Evolutionary conservation across 495 filamentous ascomycete genomes (phyloP), one percentile per base, ranked within the genome.

Genomic region (Lichina pygmaea): DNA sequence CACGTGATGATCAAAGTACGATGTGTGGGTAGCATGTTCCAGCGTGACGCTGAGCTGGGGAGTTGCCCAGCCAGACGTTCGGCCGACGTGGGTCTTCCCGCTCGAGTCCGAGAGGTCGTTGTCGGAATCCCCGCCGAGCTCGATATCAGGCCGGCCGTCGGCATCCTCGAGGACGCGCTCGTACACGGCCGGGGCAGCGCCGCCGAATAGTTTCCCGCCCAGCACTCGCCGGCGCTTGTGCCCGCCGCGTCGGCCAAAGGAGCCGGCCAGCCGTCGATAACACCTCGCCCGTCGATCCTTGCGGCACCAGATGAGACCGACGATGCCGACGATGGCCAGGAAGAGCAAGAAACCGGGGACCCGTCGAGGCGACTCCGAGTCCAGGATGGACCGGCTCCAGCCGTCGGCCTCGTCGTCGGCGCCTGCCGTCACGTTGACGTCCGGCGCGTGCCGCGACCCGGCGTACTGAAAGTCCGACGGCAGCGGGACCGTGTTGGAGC

Each of bases 141-240:
- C 85, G 49, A 85, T 80, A 9, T 78, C 73, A 33, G 57, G 54
- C 13, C 13, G 9, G 2, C 54, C 60, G 3, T 67, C 67, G 9
- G 79, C 86, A 48, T 82, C 78, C 57, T 93, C 84, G 43, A 93
- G 60, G 10, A 94, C 78, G 13, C 82, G 75, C 57, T 93, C 85
- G 51, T 93, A 93, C 8, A 70, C 53, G 2, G 62, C 60, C 6
- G 58, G 56, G 13, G 57, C 51, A 39, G 32, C 34, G 9, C 73
- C 65, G 43, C 75, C 70, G 16, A 82, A 68, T 44, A 82, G 73
- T 46, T 61, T 62, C 45, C 53, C 49, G 15, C 49, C 43, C 42
- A 62, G 51, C 6, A 47, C 50, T 37, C 50, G 37, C 4, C 30
- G 46, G 16, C 71, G 59, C 15, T 61, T 64, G 67, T 66, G 31